Base-by-base conservation (phyloP, 176 grass and related monocot species). In the Phyllostachys edulis region DNA sequence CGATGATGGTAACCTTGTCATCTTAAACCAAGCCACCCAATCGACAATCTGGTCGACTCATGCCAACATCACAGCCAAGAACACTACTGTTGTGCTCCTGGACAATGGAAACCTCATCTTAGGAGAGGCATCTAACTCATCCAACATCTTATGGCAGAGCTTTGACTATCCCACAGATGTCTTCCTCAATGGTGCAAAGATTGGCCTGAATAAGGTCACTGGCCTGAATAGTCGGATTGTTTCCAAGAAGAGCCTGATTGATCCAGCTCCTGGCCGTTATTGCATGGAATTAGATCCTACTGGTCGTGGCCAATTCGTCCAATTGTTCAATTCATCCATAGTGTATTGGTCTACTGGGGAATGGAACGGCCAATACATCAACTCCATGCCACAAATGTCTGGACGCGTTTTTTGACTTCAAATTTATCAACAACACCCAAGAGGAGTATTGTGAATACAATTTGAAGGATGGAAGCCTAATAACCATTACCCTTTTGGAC, bases 291-390 rank as follows among this genome's bases (percentile, higher is more conserved):
- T 94, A 80, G 89, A 92, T 13, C 78, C 84, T 11, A 69, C 44
- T 4, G 66, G 49, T 51, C 29, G 23, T 7, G 23, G 26, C 21
- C 87, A 90, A 56, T 68, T 77, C n/a, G 40, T 82, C 47, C 64
- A 79, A 79, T 7, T 81, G 34, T 83, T 69, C 45, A 86, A 86
- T 50, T 56, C 80, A 0, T 83, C 91, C 18, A 74, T 52, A 45
- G 55, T 44, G 17, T 83, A 85, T 64, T 89, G 71, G 57, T 69
- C 38, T 16, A 57, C 47, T 21, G 71, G 84, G 26, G 71, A 82
- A 69, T 94, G 92, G 89, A 92, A 89, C n/a, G 85, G 81, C 5
- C 46, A 89, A 1, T 69, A 82, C 75, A 90, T 94, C 83, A 87
- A 29, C 2, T 76, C 68, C 1, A 1, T 89, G 32, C 90, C 90